phyloP scores from a whole-genome alignment of 2,329 filamentous ascomycete genomes.

The Dryadomyces sulphureus region DNA sequence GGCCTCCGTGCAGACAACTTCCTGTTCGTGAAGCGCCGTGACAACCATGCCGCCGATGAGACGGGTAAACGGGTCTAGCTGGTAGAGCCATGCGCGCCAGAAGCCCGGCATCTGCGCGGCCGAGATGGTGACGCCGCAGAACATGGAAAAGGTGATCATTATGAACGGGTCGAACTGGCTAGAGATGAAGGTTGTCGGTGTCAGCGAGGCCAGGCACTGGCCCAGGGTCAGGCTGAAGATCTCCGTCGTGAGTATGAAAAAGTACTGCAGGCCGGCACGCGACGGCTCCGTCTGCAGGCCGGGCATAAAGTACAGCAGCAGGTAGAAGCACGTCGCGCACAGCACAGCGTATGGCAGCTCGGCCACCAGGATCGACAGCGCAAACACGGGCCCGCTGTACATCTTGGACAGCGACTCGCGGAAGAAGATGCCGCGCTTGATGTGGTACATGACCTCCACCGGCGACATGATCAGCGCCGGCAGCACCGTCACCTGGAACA shows the following conservation, averaged over 20 bases:
- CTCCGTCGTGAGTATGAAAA: slow-evolving; percentile 72
- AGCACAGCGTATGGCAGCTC: slow-evolving; percentile 75
- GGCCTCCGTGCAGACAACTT: slow-evolving; percentile 41
- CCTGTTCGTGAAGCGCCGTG: slow-evolving; percentile 54
- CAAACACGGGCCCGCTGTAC: slow-evolving; percentile 70
- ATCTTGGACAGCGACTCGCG: slow-evolving; percentile 76
- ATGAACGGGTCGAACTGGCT: slow-evolving; percentile 70
- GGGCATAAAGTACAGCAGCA: slow-evolving; percentile 74
- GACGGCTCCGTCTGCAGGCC: slow-evolving; percentile 48
- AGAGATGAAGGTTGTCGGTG: slow-evolving; percentile 64
- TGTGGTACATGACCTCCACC: slow-evolving; percentile 71
- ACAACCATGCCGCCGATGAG: slow-evolving; percentile 69
- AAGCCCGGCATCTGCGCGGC: slow-evolving; percentile 62
- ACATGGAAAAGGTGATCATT: slow-evolving; percentile 69
- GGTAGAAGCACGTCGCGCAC: slow-evolving; percentile 67
- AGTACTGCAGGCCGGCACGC: slow-evolving; percentile 73
- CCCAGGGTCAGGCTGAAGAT: slow-evolving; percentile 70
- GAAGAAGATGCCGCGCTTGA: slow-evolving; percentile 70
- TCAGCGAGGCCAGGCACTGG: slow-evolving; percentile 62
- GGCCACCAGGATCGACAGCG: slow-evolving; percentile 60
- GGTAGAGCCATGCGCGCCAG: slow-evolving; percentile 69
- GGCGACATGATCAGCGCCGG: slow-evolving; percentile 72
- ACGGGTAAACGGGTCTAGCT: slow-evolving; percentile 71
- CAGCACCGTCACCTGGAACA: slow-evolving; percentile 79
- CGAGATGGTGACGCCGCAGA: slow-evolving; percentile 78